phyloP scores from a whole-genome alignment of 2,329 filamentous ascomycete species.

The Lasiodiplodia sp. region DNA sequence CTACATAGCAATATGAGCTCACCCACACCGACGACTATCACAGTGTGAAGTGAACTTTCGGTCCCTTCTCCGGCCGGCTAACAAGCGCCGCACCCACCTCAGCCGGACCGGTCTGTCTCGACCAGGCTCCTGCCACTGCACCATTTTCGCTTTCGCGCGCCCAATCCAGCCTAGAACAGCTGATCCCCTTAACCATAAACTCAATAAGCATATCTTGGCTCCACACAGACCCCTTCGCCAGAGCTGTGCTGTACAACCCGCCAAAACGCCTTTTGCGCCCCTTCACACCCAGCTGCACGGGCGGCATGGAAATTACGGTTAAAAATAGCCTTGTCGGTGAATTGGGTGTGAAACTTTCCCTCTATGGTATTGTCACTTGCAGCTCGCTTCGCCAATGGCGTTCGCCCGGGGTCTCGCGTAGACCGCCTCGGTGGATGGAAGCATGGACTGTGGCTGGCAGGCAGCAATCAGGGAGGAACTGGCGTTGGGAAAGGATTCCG shows the following conservation, averaged over 20 bases:
- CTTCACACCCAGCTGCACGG: background rate
- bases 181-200: conserved; percentile 24
- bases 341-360: background rate
- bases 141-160: conserved; percentile 11
- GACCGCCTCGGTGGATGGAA: background rate
- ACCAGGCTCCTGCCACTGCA: background rate
- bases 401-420: background rate
- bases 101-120: conserved; percentile 18
- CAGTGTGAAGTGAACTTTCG: background rate
- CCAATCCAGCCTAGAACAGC: background rate
- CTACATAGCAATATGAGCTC: background rate
- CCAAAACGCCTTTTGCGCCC: background rate
- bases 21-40: background rate
- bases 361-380: background rate
- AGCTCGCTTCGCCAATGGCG: background rate
- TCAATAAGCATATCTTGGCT: conserved; percentile 22
- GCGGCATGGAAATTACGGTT: background rate
- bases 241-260: background rate
- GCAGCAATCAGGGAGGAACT: background rate
- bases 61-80: background rate
- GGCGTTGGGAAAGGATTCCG: background rate
- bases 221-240: background rate
- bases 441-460: conserved; percentile 12
- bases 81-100: background rate
- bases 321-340: conserved; percentile 8